Percentiles rank a stretch among this genome's conserved stretches.
Evolutionary conservation across 306 rosid species (phyloP).

Genomic region (Oemleria cerasiformis): DNA sequence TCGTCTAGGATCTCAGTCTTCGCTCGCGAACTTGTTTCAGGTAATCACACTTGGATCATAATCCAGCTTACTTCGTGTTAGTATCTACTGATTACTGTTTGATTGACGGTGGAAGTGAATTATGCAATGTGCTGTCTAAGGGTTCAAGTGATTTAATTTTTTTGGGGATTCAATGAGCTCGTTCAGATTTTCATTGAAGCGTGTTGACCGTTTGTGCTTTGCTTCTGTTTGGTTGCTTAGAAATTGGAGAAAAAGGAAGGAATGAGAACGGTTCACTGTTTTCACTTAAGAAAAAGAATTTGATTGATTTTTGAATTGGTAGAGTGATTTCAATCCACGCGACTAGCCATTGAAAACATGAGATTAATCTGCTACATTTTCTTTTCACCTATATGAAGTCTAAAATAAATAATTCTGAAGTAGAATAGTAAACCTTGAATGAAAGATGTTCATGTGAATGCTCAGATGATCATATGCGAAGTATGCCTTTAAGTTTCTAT

Average conservation of each 20-base stretch:
- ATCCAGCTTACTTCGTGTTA: background rate
- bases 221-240: background rate
- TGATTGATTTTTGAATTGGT: background rate
- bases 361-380: background rate
- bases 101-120: background rate
- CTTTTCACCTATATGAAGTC: background rate
- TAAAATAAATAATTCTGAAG: background rate
- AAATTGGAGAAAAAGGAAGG: background rate
- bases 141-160: background rate
- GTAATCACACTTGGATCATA: slow-evolving; percentile 24
- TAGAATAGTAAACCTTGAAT: background rate
- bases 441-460: background rate
- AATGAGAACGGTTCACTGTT: background rate
- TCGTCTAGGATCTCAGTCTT: slow-evolving; percentile 66
- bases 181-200: background rate
- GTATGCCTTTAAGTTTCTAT: background rate
- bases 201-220: background rate
- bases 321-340: background rate
- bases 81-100: background rate
- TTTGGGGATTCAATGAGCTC: background rate
- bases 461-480: background rate
- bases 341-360: background rate
- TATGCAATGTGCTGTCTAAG: background rate
- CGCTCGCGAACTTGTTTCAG: slow-evolving; percentile 93
- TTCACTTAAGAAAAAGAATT: background rate